Percentiles rank a stretch among this genome's conserved stretches.
These are phyloP conservation scores for Euphorbia celastroides DNA, from an alignment of 441 rosid genomes.

Conservation along the genomic window DNA sequence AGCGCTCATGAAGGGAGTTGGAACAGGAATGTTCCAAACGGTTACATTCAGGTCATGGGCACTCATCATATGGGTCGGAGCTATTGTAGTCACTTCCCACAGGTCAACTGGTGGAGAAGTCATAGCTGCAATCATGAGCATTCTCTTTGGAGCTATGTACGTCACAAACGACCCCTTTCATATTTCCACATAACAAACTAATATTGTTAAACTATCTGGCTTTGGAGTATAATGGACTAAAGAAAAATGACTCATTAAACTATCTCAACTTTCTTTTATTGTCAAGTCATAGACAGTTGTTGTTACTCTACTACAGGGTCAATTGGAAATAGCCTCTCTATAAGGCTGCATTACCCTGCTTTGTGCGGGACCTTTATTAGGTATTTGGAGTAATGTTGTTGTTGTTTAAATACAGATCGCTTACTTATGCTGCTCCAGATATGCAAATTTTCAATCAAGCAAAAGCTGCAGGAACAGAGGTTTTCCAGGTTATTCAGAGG, in stretches of 20 bases:
- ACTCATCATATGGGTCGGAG: conserved; percentile 57
- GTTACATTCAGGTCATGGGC: conserved; percentile 61
- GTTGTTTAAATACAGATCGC: conserved; percentile 36
- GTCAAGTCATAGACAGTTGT: no score
- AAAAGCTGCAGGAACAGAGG: conserved; percentile 58
- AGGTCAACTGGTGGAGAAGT: conserved; percentile 52
- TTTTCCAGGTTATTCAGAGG: conserved; percentile 46
- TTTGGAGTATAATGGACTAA: no score
- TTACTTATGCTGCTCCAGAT: conserved; percentile 69
- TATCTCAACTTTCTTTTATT: no score
- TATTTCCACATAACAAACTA: not conserved
- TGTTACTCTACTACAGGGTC: no score
- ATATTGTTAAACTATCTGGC: no score
- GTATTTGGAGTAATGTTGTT: no score
- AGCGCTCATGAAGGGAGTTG: conserved; percentile 61
- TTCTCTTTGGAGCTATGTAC: conserved; percentile 63
- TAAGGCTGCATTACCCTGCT: no score
- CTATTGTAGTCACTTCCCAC: conserved; percentile 33
- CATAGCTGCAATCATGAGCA: conserved; percentile 60
- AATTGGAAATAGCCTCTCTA: no score
- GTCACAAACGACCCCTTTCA: conserved; percentile 5
- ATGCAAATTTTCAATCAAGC: conserved; percentile 64
- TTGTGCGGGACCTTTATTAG: no score
- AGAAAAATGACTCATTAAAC: no score
- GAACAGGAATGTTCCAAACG: conserved; percentile 55